These are phyloP conservation scores for Mycena sanguinolenta DNA, from an alignment of 768 basidiomycete genomes.

Conservation along the genomic window DNA sequence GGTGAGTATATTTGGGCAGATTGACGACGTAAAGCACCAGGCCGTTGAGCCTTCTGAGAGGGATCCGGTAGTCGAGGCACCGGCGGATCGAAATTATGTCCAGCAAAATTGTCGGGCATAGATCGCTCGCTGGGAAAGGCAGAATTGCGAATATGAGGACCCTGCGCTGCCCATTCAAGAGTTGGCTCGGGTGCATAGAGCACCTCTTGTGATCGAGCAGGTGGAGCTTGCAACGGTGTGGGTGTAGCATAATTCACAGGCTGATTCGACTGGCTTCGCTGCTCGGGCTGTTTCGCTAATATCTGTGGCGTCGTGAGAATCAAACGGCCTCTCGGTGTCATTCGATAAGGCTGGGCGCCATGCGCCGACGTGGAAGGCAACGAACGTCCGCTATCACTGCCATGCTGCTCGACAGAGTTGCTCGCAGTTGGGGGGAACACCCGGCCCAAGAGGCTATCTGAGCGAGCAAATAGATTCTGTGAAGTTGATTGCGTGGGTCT, in stretches of 20 bases:
- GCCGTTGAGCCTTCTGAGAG: constrained; percentile 12
- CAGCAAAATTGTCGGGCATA: constrained; percentile 21
- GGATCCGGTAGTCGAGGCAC: constrained; percentile 15
- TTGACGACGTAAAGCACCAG: constrained; percentile 33
- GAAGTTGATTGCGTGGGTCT: background rate
- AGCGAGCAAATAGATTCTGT: constrained; percentile 17
- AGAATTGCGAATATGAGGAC: constrained; percentile 31
- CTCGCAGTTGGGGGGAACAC: constrained; percentile 44
- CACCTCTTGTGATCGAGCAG: constrained; percentile 27
- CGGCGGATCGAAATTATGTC: constrained; percentile 15
- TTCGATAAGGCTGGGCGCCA: constrained; percentile 32
- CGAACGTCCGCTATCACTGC: constrained; percentile 41
- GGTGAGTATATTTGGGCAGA: constrained; percentile 38
- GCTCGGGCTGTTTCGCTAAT: constrained; percentile 9
- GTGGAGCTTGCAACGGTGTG: constrained; percentile 1
- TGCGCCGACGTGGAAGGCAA: constrained; percentile 34
- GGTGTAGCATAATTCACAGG: constrained; percentile 22
- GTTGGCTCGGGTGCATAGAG: constrained; percentile 1
- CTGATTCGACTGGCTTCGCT: background rate
- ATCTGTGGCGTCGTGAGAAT: constrained; percentile 31
- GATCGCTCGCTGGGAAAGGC: constrained; percentile 20
- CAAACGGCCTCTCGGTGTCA: constrained; percentile 31
- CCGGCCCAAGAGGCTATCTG: constrained; percentile 45
- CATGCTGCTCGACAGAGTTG: constrained; percentile 31
- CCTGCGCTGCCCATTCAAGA: background rate